A percentile compares a stretch with the other conserved stretches of the same genome.
Conservation (phyloP, 345 rosid species). For the Excoecaria cochinchinensis region DNA sequence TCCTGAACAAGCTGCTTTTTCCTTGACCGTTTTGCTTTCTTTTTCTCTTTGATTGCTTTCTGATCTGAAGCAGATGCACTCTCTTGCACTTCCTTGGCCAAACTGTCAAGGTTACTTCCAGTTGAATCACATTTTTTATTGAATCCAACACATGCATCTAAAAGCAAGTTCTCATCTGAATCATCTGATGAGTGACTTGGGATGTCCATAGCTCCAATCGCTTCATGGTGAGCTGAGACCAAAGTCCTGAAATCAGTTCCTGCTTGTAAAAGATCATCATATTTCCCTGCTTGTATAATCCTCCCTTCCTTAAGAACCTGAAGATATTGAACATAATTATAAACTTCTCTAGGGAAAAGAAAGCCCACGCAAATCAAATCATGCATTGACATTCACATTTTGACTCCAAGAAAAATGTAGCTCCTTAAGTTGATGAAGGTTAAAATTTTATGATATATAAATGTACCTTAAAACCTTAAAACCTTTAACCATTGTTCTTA, state of each 20-base stretch:
- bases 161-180: slow-evolving; percentile 61
- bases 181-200: slow-evolving; percentile 84
- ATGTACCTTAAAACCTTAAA: not conserved
- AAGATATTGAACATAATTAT: slow-evolving; percentile 14
- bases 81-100: slow-evolving; percentile 88
- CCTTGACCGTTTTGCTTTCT: slow-evolving; percentile 81
- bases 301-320: slow-evolving; percentile 96
- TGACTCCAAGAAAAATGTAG: not conserved
- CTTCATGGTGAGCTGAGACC: slow-evolving; percentile 98
- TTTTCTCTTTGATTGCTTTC: slow-evolving; percentile 78
- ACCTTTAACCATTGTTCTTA: not conserved
- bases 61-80: slow-evolving; percentile 72
- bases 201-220: slow-evolving; percentile 97
- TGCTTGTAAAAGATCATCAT: slow-evolving; percentile 93
- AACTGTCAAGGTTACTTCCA: slow-evolving; percentile 58
- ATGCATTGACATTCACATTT: not conserved
- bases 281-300: slow-evolving; percentile 93
- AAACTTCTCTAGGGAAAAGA: not conserved
- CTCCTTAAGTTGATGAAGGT: not conserved
- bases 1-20: slow-evolving; percentile 98
- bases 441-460: not conserved
- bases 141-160: slow-evolving; percentile 38
- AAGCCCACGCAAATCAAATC: not conserved
- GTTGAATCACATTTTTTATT: slow-evolving; percentile 51
- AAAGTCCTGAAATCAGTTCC: slow-evolving; percentile 93